phyloP scores from a whole-genome alignment of 495 filamentous ascomycete genomes.

The Amphirosellinia nigrospora region DNA sequence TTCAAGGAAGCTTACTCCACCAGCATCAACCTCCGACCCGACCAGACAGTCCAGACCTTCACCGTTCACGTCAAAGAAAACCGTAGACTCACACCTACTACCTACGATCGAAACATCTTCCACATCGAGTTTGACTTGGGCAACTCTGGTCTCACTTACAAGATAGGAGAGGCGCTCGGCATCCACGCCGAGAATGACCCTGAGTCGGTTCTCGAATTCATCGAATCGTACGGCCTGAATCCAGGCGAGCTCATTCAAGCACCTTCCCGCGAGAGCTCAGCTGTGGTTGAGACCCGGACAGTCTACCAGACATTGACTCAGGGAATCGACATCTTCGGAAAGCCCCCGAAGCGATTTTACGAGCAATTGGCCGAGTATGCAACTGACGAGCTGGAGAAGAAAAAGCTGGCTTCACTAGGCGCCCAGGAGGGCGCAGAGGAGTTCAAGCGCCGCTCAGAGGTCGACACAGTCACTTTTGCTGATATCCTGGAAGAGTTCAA shows the following conservation, averaged over 20 bases:
- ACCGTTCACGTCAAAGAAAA: slow-evolving; percentile 94
- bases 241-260: slow-evolving; percentile 86
- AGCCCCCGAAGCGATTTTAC: slow-evolving; percentile 96
- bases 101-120: slow-evolving; percentile 99
- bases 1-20: slow-evolving; percentile 96
- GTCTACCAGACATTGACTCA: slow-evolving; percentile 92
- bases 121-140: slow-evolving; percentile 99
- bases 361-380: slow-evolving; percentile 89
- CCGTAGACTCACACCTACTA: slow-evolving; percentile 82
- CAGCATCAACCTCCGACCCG: slow-evolving; percentile 75
- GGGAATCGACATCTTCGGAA: slow-evolving; percentile 96
- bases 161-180: slow-evolving; percentile 97
- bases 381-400: slow-evolving; percentile 79
- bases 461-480: slow-evolving; percentile 91
- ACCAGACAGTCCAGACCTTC: slow-evolving; percentile 82
- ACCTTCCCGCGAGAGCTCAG: slow-evolving; percentile 80
- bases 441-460: slow-evolving; percentile 92
- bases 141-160: slow-evolving; percentile 86
- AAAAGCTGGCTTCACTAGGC: slow-evolving; percentile 75
- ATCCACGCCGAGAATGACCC: slow-evolving; percentile 94
- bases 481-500: slow-evolving; percentile 87
- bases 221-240: slow-evolving; percentile 84
- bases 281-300: slow-evolving; percentile 83
- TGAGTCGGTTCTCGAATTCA: slow-evolving; percentile 79
- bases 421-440: slow-evolving; percentile 86